Percentiles rank a stretch among this genome's conserved stretches.
phyloP scores from a whole-genome alignment of 805 yeast genomes.

The Metschnikowia cerradonensis region DNA sequence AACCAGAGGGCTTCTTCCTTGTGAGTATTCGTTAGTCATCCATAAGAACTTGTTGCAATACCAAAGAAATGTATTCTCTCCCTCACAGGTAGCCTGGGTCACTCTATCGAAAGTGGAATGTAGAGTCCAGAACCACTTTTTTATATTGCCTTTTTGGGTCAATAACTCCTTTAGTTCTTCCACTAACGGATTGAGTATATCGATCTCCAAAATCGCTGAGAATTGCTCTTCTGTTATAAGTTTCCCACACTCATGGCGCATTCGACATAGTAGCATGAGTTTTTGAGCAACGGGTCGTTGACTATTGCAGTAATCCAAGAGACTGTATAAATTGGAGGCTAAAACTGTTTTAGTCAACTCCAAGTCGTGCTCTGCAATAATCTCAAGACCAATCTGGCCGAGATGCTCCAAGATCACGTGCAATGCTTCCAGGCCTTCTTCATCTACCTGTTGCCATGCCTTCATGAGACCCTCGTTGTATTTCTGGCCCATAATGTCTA shows the following conservation, averaged over 20 bases:
- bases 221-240: constrained; percentile 6
- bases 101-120: constrained; percentile 5
- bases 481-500: constrained; percentile 5
- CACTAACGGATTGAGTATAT: constrained; percentile 34
- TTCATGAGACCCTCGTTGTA: neutral
- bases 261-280: neutral
- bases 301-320: neutral
- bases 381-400: neutral
- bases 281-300: neutral
- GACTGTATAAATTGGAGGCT: neutral
- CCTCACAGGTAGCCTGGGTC: neutral
- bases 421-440: neutral
- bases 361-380: neutral
- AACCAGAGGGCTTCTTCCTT: neutral
- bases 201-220: constrained; percentile 26
- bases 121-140: constrained; percentile 29
- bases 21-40: neutral
- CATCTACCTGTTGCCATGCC: neutral
- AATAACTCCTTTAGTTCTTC: neutral
- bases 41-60: constrained; percentile 8
- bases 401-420: neutral
- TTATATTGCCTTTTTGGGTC: neutral
- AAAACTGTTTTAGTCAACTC: neutral
- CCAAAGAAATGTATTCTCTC: constrained; percentile 7
- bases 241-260: neutral